Base-by-base conservation (phyloP, 306 rosid genomes). In the Rosa multiflora region DNA sequence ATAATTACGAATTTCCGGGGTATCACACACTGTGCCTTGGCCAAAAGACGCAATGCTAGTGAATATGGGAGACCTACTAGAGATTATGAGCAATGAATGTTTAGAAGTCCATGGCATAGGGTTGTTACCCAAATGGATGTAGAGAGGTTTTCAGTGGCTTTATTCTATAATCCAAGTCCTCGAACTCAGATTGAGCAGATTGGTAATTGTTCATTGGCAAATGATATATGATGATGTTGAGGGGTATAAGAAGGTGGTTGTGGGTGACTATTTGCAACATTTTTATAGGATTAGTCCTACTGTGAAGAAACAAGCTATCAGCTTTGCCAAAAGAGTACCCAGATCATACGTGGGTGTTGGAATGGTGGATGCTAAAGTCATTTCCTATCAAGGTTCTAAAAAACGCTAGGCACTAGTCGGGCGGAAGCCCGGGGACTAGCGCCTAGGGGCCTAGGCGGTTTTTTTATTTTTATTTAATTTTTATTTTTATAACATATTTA, bases 21-120 rank as follows among this genome's bases (percentile, higher is more conserved):
- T 1, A 29, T 29, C 29, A 29, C 29, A 23, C 20, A 73, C 17
- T 20, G 66, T 73, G 49, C 20, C 48, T 35, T 73, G 76, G 66
- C 66, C 37, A 5, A n/a, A 58, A 37, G 76, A 73, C 66, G 66
- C 76, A 37, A 35, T 73, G 48, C 66, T 52, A 37, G 76, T 73
- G 76, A 73, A 53, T 73, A 32, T 73, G 64, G 66, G 66, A 35
- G 66, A 73, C n/a, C 43, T 73, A 43, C 49, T 73, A 35, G 76
- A 73, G 66, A 73, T 52, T 52, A 73, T 73, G 76, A 53, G 76
- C 66, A 73, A 52, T 53, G 66, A 66, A 37, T n/a, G 76, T 73
- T 52, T 6, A 52, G 7, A 39, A 73, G 76, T 10, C 76, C 66
- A 5, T 73, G 76, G 76, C 66, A 73, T 73, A 73, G 76, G 48